Evolutionary conservation across 129 eudicot genomes (phyloP).

Genomic region (Arctium lappa): DNA sequence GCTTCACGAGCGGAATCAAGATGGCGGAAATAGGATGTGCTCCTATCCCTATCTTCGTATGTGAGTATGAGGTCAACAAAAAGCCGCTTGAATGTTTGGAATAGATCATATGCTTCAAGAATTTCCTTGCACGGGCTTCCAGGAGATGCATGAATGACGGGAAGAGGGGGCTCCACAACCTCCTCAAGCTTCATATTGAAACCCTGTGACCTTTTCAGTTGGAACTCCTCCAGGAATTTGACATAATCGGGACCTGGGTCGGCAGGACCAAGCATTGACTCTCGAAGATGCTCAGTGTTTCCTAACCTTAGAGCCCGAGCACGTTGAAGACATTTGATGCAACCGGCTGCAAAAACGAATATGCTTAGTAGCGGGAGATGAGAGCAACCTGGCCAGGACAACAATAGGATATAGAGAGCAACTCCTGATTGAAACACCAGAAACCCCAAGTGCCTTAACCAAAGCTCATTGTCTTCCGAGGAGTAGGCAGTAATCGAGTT

Average conservation of each 20-base stretch:
- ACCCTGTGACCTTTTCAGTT: slow-evolving; percentile 36
- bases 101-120: slow-evolving; percentile 30
- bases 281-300: slow-evolving; percentile 25
- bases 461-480: slow-evolving; percentile 45
- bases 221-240: slow-evolving; percentile 35
- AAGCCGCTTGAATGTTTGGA: slow-evolving; percentile 49
- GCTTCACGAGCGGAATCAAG: slow-evolving; percentile 25
- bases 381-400: slow-evolving; percentile 13
- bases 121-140: slow-evolving; percentile 7
- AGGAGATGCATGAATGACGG: slow-evolving; percentile 2
- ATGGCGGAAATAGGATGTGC: slow-evolving; percentile 31
- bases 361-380: slow-evolving; percentile 25
- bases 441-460: slow-evolving; percentile 34
- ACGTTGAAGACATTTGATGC: not conserved
- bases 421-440: not conserved
- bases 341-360: slow-evolving; percentile 3
- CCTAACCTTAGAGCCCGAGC: slow-evolving; percentile 17
- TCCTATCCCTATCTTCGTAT: slow-evolving; percentile 49
- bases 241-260: slow-evolving; percentile 50
- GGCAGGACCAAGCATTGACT: slow-evolving; percentile 32
- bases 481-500: slow-evolving; percentile 50
- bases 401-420: slow-evolving; percentile 1
- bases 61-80: slow-evolving; percentile 63
- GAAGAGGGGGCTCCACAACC: slow-evolving; percentile 35
- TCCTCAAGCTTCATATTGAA: slow-evolving; percentile 29